A percentile compares a stretch with the other conserved stretches of the same genome.
phyloP scores from a whole-genome alignment of 768 basidiomycete genomes.

The Lactarius akahatsu region DNA sequence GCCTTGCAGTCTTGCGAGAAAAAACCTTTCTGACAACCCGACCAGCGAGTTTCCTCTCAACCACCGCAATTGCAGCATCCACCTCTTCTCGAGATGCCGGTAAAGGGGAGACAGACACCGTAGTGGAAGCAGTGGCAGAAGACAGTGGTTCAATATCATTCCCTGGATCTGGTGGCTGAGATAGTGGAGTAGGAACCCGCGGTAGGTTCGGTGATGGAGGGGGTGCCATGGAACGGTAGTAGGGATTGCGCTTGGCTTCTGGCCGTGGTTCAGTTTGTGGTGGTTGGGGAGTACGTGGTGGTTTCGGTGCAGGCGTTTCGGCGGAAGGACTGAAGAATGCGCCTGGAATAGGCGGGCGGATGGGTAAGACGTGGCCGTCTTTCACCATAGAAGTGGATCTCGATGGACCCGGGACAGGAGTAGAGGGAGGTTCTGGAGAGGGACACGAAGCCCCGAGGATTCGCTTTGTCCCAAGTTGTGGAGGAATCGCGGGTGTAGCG shows the following conservation, averaged over 20 bases:
- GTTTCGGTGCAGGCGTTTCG: constrained; percentile 17
- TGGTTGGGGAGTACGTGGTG: constrained; percentile 7
- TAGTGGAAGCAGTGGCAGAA: constrained; percentile 12
- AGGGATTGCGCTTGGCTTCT: constrained; percentile 19
- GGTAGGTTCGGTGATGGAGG: constrained; percentile 30
- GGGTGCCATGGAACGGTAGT: constrained; percentile 29
- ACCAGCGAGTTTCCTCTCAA: constrained; percentile 35
- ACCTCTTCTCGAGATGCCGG: constrained; percentile 25
- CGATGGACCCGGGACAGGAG: constrained; percentile 17
- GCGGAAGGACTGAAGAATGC: constrained; percentile 17
- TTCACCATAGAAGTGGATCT: constrained; percentile 4
- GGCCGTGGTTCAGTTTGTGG: constrained; percentile 23
- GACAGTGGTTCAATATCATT: constrained; percentile 3
- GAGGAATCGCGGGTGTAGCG: neutral
- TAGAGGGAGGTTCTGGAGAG: constrained; percentile 12
- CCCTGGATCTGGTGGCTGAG: constrained; percentile 17
- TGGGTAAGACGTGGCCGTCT: neutral
- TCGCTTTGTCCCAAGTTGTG: neutral
- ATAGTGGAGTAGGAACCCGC: constrained; percentile 18
- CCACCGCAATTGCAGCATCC: constrained; percentile 27
- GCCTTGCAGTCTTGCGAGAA: constrained; percentile 42
- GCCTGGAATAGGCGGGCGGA: constrained; percentile 23
- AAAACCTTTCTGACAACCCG: constrained; percentile 44
- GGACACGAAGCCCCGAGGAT: neutral
- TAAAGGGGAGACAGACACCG: constrained; percentile 1